Conservation (phyloP, 805 yeast genomes). For the Tetrapisispora fleetii region DNA sequence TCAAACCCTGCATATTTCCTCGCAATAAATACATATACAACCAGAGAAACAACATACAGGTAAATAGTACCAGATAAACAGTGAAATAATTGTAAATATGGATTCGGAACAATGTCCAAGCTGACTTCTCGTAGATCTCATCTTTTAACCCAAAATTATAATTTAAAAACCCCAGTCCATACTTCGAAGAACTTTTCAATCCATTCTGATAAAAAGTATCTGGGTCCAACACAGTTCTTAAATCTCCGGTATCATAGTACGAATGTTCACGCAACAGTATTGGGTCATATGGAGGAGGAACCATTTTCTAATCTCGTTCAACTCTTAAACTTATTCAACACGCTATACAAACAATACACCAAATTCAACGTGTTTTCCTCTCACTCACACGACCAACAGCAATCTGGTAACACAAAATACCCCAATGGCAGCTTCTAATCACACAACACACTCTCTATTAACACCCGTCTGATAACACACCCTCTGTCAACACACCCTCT, state of each 20-base stretch:
- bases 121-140: slow-evolving; percentile 17
- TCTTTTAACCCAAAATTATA: slow-evolving; percentile 18
- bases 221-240: slow-evolving; percentile 20
- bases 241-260: slow-evolving; percentile 26
- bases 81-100: slow-evolving; percentile 19
- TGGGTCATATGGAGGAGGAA: slow-evolving; percentile 31
- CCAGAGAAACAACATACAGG: slow-evolving; percentile 13
- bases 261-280: slow-evolving; percentile 31
- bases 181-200: slow-evolving; percentile 19
- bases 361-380: no score
- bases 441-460: no score
- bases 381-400: no score
- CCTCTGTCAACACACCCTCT: no score
- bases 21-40: background rate
- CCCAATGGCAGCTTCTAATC: no score
- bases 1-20: background rate
- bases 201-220: slow-evolving; percentile 24
- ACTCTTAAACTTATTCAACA: no score
- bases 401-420: no score
- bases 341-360: no score
- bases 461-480: no score
- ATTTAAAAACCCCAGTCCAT: slow-evolving; percentile 29
- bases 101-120: slow-evolving; percentile 12
- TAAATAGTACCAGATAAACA: slow-evolving; percentile 13
- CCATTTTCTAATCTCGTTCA: slow-evolving; percentile 13